Conservation (phyloP, 2,329 filamentous ascomycete species). For the Penicillium olsonii region DNA sequence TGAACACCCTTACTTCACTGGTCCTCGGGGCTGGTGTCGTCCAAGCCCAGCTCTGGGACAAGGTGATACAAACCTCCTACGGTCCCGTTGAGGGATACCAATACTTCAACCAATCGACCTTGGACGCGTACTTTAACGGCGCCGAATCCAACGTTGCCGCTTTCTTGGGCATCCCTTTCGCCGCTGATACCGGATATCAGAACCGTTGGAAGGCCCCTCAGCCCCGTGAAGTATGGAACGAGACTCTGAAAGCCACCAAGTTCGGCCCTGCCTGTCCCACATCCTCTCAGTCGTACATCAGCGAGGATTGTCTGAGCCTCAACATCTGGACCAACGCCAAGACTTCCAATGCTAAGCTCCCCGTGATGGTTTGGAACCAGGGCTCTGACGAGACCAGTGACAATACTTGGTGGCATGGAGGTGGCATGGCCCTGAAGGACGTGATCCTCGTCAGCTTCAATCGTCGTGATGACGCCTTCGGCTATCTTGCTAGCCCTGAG, state of each 20-base stretch:
- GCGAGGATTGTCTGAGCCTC: constrained; percentile 36
- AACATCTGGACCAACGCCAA: constrained; percentile 34
- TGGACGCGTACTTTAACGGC: constrained; percentile 24
- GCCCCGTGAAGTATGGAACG: constrained; percentile 21
- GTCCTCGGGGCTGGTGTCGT: constrained; percentile 13
- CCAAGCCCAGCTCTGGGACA: constrained; percentile 23
- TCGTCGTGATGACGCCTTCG: constrained; percentile 29
- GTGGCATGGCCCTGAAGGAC: constrained; percentile 31
- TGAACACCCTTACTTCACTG: constrained; percentile 10
- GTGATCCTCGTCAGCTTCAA: constrained; percentile 33
- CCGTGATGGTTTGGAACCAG: constrained; percentile 34
- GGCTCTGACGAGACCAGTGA: constrained; percentile 30
- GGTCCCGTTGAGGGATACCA: constrained; percentile 22
- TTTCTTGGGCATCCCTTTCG: constrained; percentile 26
- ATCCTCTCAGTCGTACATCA: constrained; percentile 19
- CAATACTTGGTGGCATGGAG: constrained; percentile 28
- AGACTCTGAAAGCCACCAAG: constrained; percentile 18
- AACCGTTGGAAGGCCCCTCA: constrained; percentile 29
- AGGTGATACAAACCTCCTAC: constrained; percentile 20
- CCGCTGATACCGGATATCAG: constrained; percentile 26
- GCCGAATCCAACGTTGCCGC: constrained; percentile 21
- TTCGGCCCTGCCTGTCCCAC: constrained; percentile 23
- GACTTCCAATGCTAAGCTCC: constrained; percentile 23
- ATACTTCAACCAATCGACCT: constrained; percentile 23
- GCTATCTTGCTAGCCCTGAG: constrained; percentile 29